Evolutionary conservation across 306 rosid genomes (phyloP), one percentile per base, ranked within the genome.

Genomic region (Trifolium pratense): DNA sequence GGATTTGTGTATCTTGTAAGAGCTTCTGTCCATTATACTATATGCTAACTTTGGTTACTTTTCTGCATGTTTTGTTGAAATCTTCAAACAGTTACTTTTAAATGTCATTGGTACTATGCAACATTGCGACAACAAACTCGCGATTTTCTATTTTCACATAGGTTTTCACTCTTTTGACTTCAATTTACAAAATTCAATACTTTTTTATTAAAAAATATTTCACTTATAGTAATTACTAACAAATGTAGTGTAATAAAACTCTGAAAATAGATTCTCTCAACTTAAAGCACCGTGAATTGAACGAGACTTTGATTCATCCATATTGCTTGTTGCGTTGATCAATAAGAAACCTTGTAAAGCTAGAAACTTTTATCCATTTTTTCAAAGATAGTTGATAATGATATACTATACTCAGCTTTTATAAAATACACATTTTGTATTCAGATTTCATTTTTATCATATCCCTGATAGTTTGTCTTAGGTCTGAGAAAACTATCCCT

Each of bases 1-100:
- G 97, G 99, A 79, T 94, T 91, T 84, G 81, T 91, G n/a, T 94
- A 91, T 72, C 96, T 94, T 66, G 97, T 94, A 81, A 84, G 92
- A 57, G 53, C 78, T 55, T 78, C 62, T 75, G 49, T 72, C 67
- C 43, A 13, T 71, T 51, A 34, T 73, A 29, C 49, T 51, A n/a
- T 29, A n/a, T n/a, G n/a, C n/a, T n/a, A n/a, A n/a, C n/a, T n/a
- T n/a, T n/a, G n/a, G n/a, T n/a, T n/a, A n/a, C n/a, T n/a, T n/a
- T n/a, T n/a, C n/a, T n/a, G n/a, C n/a, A n/a, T n/a, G n/a, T n/a
- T n/a, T n/a, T n/a, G n/a, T n/a, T n/a, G n/a, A n/a, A n/a, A n/a
- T n/a, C n/a, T n/a, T n/a, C n/a, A n/a, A n/a, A n/a, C n/a, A n/a
- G n/a, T n/a, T n/a, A n/a, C n/a, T n/a, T n/a, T n/a, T n/a, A 71